These are phyloP conservation scores for Diphasiastrum complanatum DNA, from an alignment of 83 land plant genomes.

Conservation along the genomic window DNA sequence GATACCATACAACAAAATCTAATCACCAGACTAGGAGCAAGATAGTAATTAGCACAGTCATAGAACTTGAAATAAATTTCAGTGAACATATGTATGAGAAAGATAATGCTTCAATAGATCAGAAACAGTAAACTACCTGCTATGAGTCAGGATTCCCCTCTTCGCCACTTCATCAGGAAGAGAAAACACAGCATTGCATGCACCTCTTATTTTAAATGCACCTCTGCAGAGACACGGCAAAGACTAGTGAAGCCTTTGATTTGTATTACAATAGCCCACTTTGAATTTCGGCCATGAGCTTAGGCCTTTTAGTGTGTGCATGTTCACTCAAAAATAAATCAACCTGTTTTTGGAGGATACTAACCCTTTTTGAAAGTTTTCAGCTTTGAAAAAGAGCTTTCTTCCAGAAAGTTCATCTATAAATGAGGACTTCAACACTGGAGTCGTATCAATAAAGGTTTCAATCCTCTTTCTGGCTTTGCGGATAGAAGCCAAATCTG, in stretches of 20 bases:
- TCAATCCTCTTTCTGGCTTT: slow-evolving; percentile 58
- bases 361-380: slow-evolving; percentile 87
- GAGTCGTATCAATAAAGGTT: slow-evolving; percentile 50
- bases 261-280: background rate
- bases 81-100: too few relatives aligned
- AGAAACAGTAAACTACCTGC: slow-evolving; percentile 52
- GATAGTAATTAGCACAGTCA: background rate
- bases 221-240: slow-evolving; percentile 45
- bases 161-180: slow-evolving; percentile 59
- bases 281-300: background rate
- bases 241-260: background rate
- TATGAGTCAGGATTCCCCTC: slow-evolving; percentile 88
- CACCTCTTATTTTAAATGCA: slow-evolving; percentile 93
- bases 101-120: too few relatives aligned
- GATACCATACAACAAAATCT: background rate
- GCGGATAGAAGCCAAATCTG: slow-evolving; percentile 47
- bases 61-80: background rate
- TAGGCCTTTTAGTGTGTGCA: too few relatives aligned
- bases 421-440: slow-evolving; percentile 55
- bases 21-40: background rate
- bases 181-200: slow-evolving; percentile 85
- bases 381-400: slow-evolving; percentile 72
- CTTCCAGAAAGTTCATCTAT: slow-evolving; percentile 52
- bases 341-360: slow-evolving; percentile 6
- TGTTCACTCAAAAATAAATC: background rate